A percentile compares a stretch with the other conserved stretches of the same genome.
Evolutionary conservation across 73 alveolate genomes (phyloP).

Genomic region (Paramecium sonneborni): DNA sequence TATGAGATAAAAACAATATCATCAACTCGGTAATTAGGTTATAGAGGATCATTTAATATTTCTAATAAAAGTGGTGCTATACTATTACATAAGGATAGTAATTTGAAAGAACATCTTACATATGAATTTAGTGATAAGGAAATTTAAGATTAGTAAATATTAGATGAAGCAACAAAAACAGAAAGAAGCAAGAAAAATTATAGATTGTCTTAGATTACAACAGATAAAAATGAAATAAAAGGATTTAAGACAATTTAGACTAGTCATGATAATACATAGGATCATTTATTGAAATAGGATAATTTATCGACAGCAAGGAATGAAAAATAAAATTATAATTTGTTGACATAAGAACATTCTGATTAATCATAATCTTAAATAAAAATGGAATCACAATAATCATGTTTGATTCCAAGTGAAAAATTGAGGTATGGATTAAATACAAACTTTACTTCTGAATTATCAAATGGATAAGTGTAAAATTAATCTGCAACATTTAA

Average conservation of each 20-base stretch:
- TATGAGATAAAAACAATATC: conserved; percentile 8
- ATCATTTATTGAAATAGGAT: background rate
- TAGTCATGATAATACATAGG: background rate
- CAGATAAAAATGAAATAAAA: background rate
- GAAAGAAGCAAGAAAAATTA: background rate
- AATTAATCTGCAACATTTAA: background rate
- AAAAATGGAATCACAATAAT: background rate
- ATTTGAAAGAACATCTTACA: background rate
- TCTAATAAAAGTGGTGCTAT: background rate
- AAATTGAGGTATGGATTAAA: background rate
- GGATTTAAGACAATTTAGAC: background rate
- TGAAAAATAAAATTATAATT: background rate
- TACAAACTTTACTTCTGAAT: background rate
- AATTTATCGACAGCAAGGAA: background rate
- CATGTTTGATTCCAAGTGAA: background rate
- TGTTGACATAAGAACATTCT: background rate
- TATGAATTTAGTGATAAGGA: conserved; percentile 23
- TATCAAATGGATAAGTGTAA: background rate
- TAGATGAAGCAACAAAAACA: background rate
- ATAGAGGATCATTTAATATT: background rate
- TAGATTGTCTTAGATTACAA: background rate
- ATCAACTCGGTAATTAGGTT: background rate
- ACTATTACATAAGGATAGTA: background rate
- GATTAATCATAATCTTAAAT: background rate
- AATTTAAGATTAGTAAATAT: background rate